Conservation (phyloP, 306 rosid species). For the Abrus precatorius region DNA sequence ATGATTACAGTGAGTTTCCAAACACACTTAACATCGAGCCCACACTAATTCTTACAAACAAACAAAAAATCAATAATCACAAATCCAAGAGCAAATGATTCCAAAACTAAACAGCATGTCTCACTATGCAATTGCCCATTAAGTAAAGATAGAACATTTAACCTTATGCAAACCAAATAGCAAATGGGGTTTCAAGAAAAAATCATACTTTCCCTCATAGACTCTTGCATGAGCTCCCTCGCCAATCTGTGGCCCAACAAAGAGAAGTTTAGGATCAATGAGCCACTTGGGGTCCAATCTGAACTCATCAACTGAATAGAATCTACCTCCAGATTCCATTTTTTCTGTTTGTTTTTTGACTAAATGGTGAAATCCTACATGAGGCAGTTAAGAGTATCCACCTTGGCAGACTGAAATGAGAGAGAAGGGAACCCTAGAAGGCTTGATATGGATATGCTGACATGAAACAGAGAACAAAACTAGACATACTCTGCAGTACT, state of each 20-base stretch:
- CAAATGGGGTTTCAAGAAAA: slow-evolving; percentile 22
- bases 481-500: slow-evolving; percentile 63
- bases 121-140: slow-evolving; percentile 45
- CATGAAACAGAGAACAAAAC: slow-evolving; percentile 55
- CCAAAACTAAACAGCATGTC: no score
- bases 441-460: slow-evolving; percentile 69
- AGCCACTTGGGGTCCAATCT: slow-evolving; percentile 85
- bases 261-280: slow-evolving; percentile 82
- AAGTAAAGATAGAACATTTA: slow-evolving; percentile 45
- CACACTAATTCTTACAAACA: background rate
- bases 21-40: no score
- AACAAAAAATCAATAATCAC: slow-evolving; percentile 20
- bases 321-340: slow-evolving; percentile 85
- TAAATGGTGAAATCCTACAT: slow-evolving; percentile 46
- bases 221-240: slow-evolving; percentile 99
- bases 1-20: no score
- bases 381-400: slow-evolving; percentile 43
- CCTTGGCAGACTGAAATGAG: slow-evolving; percentile 38
- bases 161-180: slow-evolving; percentile 35
- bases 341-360: slow-evolving; percentile 30
- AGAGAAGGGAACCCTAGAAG: slow-evolving; percentile 43
- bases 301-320: slow-evolving; percentile 83
- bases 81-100: slow-evolving; percentile 32
- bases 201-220: slow-evolving; percentile 91
- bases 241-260: slow-evolving; percentile 91